Base-by-base conservation (phyloP, 345 rosid species). In the Citrus maxima region DNA sequence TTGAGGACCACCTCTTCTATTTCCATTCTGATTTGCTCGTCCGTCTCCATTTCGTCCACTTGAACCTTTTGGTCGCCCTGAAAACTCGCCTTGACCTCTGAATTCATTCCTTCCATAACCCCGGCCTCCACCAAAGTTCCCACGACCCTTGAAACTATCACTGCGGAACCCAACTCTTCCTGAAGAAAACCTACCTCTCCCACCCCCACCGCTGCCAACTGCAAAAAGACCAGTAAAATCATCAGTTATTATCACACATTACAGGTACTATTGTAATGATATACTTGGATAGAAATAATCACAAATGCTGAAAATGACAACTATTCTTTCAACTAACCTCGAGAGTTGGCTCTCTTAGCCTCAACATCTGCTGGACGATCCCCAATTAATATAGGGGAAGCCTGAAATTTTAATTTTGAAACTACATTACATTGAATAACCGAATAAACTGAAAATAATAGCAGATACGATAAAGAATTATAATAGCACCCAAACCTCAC, bases 11-110 rank as follows among this genome's bases (percentile, higher is more conserved):
- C 88, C 80, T 75, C 88, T 88, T 73, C 88, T 67, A 9, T 78
- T 83, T 78, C 85, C 95, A 24, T 87, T 88, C 84, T 83, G 95
- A 85, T 88, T 88, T 79, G 76, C 86, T 42, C 89, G 87, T 68
- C 88, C 88, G 78, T 89, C 97, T 18, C 81, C 90, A 55, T 76
- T 77, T 28, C 90, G 85, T 24, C 89, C 91, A 69, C 82, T 79
- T 32, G 87, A 80, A 78, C 93, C 93, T 86, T 82, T 92, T 12
- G 91, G 88, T 81, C 95, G 85, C 72, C 87, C 92, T 4, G 92
- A 83, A 79, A 81, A 91, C 67, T 90, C 95, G 25, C 90, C 92
- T 77, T 86, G 94, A 83, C 74, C 82, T 85, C 92, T 91, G 82
- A 81, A 91, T 79, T 91, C 94, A 54, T 64, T 84, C 83, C 91